These are phyloP conservation scores for Leishmania lainsoni DNA, from an alignment of 208 protist species.

Conservation along the genomic window DNA sequence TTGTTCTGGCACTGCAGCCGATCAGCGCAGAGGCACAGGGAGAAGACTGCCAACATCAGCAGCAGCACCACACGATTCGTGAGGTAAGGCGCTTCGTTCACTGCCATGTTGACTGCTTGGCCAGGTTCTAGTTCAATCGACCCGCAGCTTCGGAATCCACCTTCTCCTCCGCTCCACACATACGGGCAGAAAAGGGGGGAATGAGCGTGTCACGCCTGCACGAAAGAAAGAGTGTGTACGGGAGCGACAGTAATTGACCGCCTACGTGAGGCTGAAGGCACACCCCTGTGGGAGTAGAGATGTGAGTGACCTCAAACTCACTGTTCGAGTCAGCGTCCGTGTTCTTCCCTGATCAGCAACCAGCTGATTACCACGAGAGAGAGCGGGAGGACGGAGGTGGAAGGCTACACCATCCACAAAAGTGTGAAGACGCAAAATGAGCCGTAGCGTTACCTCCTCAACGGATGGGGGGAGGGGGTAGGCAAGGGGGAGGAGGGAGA, in stretches of 20 bases:
- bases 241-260: not conserved
- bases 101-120: constrained; percentile 4
- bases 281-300: not conserved
- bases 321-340: not conserved
- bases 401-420: too few species aligned
- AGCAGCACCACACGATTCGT: constrained; percentile 33
- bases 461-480: not conserved
- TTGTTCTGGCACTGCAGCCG: constrained; percentile 35
- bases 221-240: not conserved
- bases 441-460: not conserved
- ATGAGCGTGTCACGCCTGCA: not conserved
- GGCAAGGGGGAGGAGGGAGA: not conserved
- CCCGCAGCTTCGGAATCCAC: not conserved
- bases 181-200: not conserved
- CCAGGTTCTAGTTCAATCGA: not conserved
- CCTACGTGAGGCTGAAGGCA: not conserved
- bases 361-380: not conserved
- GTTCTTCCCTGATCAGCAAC: not conserved
- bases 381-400: not conserved
- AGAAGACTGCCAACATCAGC: constrained; percentile 31
- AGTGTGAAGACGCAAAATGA: too few species aligned
- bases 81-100: constrained; percentile 44
- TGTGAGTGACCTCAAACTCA: not conserved
- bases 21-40: constrained; percentile 39
- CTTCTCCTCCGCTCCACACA: not conserved